Evolutionary conservation across 805 yeast species (phyloP), one percentile per base, ranked within the genome.

Genomic region (Starmerella scarabaei): DNA sequence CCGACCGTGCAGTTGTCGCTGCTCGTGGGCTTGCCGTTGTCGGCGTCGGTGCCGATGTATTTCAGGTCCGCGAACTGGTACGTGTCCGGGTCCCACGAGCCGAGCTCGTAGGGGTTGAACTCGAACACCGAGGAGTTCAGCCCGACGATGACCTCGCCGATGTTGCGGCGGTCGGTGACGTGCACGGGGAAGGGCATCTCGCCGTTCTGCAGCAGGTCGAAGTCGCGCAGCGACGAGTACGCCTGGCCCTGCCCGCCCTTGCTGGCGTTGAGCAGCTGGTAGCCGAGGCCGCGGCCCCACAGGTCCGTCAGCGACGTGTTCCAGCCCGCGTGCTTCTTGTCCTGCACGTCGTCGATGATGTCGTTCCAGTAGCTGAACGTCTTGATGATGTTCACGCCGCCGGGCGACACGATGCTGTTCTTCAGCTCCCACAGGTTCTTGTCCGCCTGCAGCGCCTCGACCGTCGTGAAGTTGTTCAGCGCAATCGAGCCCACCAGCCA

Each of bases 41-140:
- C 52, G 18, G 73, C 69, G 14, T 66, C 60, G 1, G 86, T 67
- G 21, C 91, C 93, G 37, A 79, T 53, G 54, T 78, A 80, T 55
- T 72, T 68, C 23, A 74, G 58, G 43, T 79, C 75, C n/a, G 76
- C 64, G 58, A 80, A 80, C 11, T 75, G 62, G 40, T 68, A 62
- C 36, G 77, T 58, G 2, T 77, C 67, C 16, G 80, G 75, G 53
- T 81, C 91, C 86, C 86, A 81, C 4, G 85, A 75, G 20, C 93
- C 93, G 52, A 80, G 58, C 53, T 75, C 76, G 49, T 59, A 72
- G 16, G 85, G 82, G 43, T 50, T 49, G 44, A 57, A 43, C 40
- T 56, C 60, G 30, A 56, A 43, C n/a, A 55, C 67, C 2, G 91
- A 77, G 8, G 85, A 75, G 59, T 78, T 79, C 24, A 58, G 53